These are phyloP conservation scores for Blepharisma undulans DNA, from an alignment of 169 alveolate species.

Conservation along the genomic window DNA sequence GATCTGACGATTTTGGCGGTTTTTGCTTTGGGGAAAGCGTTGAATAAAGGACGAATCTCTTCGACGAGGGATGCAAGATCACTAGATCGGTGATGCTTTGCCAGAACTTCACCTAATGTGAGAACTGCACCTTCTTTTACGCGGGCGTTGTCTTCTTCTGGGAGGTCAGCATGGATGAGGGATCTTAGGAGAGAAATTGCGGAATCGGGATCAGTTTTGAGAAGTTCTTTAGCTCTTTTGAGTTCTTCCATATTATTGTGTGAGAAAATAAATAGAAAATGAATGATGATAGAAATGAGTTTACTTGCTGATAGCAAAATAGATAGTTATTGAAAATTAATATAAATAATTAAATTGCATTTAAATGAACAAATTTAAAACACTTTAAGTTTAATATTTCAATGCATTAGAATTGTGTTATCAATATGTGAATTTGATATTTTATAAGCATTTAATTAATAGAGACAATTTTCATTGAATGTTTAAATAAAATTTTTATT, in stretches of 20 bases:
- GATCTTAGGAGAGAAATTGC: background rate
- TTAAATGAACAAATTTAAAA: no score
- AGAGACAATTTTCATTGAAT: no score
- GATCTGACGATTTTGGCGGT: constrained; percentile 72
- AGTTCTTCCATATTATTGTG: constrained; percentile 35
- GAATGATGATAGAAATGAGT: background rate
- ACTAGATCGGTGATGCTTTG: background rate
- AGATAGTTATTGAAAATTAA: background rate
- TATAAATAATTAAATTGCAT: no score
- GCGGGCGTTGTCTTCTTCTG: background rate
- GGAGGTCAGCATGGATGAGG: background rate
- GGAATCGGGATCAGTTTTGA: background rate
- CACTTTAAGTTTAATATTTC: no score
- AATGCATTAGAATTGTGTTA: no score
- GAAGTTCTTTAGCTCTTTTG: constrained; percentile 6
- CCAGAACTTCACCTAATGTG: background rate
- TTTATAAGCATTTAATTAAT: no score
- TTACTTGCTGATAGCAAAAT: background rate
- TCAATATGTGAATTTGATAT: no score
- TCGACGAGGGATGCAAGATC: constrained; percentile 35
- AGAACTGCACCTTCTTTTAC: constrained; percentile 16
- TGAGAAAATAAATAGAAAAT: background rate
- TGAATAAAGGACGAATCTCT: constrained; percentile 58
- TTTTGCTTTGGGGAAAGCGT: constrained; percentile 73
- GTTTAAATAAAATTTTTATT: no score